These are phyloP conservation scores for Suhomyces faveliae DNA, from an alignment of 805 yeast genomes.

Conservation along the genomic window DNA sequence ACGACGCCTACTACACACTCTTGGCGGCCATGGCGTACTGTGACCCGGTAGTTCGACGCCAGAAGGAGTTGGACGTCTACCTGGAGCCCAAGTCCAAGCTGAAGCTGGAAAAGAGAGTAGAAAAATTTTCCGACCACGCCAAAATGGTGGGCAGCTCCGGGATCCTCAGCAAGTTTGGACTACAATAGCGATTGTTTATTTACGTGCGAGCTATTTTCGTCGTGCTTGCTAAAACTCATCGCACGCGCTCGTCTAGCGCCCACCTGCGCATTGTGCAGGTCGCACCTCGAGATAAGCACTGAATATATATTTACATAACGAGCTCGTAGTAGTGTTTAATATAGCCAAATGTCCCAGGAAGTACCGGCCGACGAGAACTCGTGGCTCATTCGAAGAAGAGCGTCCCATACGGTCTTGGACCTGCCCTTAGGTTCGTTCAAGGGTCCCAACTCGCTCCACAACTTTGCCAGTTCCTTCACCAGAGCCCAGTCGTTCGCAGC, in stretches of 20 bases:
- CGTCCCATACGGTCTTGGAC: constrained; percentile 12
- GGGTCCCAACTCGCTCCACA: constrained; percentile 37
- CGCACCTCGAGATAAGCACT: background rate
- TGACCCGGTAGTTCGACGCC: constrained; percentile 21
- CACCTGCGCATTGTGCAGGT: background rate
- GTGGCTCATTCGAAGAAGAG: constrained; percentile 5
- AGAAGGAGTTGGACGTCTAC: constrained; percentile 14
- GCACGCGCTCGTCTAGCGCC: constrained; percentile 1
- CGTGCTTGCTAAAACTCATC: background rate
- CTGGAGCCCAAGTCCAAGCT: constrained; percentile 4
- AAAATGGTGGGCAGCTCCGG: background rate
- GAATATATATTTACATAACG: background rate
- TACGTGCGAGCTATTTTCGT: background rate
- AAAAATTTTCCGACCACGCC: constrained; percentile 13
- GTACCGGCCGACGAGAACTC: background rate
- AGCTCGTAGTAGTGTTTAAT: background rate
- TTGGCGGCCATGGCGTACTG: constrained; percentile 23
- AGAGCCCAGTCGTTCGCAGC: constrained; percentile 36
- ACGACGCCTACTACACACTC: constrained; percentile 29
- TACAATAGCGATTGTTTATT: background rate
- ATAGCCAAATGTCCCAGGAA: background rate
- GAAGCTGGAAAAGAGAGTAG: constrained; percentile 8
- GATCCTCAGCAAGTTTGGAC: background rate
- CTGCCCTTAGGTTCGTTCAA: constrained; percentile 17
- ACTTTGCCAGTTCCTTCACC: constrained; percentile 40